Conservation (phyloP, 1,284 basidiomycete species). For the Sporisorium exsertum region DNA sequence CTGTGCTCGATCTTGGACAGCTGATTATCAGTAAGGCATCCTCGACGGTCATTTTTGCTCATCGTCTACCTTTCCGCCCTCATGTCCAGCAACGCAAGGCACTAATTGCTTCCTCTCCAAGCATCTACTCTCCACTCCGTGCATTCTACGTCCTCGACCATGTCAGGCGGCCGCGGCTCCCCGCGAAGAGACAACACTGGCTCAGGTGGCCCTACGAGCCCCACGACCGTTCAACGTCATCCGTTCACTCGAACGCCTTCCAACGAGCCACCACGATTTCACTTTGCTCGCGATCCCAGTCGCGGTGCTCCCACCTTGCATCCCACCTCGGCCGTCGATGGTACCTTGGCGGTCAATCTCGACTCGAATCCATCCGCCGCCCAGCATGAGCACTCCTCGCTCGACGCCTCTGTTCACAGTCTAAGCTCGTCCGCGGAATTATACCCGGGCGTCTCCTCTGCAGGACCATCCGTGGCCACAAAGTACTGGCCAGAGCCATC, state of each 20-base stretch:
- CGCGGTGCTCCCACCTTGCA: background rate
- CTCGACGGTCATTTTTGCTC: background rate
- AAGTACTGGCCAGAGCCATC: conserved; percentile 42
- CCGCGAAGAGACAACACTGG: conserved; percentile 14
- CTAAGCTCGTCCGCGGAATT: conserved; percentile 17
- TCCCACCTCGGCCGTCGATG: conserved; percentile 9
- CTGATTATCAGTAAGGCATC: background rate
- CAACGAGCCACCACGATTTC: conserved; percentile 43
- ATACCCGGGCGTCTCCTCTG: background rate
- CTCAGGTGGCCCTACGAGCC: conserved; percentile 8
- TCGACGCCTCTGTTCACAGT: conserved; percentile 22
- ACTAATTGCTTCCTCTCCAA: background rate
- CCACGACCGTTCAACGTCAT: conserved; percentile 29
- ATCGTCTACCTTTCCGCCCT: background rate
- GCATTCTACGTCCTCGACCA: background rate
- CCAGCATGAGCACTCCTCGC: conserved; percentile 12
- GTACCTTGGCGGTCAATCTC: conserved; percentile 25
- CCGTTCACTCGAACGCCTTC: conserved; percentile 37
- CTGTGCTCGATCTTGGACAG: background rate
- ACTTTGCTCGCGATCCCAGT: conserved; percentile 19
- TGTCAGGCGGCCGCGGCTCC: conserved; percentile 20
- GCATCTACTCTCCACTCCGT: background rate
- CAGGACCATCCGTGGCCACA: conserved; percentile 1
- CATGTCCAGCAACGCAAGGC: background rate
- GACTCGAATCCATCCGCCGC: conserved; percentile 21